phyloP scores from a whole-genome alignment of 306 rosid genomes.

The Citrullus colocynthis region DNA sequence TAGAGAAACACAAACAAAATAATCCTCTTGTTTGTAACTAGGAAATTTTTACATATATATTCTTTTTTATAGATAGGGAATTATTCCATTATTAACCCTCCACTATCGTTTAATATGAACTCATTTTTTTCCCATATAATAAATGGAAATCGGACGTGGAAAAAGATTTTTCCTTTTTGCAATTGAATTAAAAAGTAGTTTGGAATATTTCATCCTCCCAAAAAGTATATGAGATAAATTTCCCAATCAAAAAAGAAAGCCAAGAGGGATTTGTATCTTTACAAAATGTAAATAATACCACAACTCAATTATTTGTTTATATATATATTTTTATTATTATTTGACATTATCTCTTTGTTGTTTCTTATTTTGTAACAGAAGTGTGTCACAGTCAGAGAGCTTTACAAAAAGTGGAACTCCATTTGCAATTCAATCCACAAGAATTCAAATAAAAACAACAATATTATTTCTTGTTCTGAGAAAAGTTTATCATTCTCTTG shows the following conservation, averaged over 20 bases:
- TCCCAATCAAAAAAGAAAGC: not conserved
- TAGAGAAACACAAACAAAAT: not conserved
- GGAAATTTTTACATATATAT: not conserved
- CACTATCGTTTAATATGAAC: not conserved
- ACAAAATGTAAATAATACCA: not conserved
- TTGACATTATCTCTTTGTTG: slow-evolving; percentile 8
- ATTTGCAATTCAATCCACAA: slow-evolving; percentile 50
- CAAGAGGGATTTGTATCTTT: not conserved
- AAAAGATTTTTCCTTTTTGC: not conserved
- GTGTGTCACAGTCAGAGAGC: slow-evolving; percentile 47
- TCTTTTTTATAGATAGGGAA: not conserved
- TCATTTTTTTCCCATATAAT: not conserved
- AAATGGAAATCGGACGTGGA: slow-evolving; percentile 4
- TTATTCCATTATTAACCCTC: not conserved
- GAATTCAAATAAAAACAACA: slow-evolving; percentile 21
- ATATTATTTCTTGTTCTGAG: slow-evolving; percentile 19
- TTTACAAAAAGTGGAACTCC: slow-evolving; percentile 69
- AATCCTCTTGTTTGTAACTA: not conserved
- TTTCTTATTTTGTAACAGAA: slow-evolving; percentile 28
- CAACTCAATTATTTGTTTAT: not conserved
- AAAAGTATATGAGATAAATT: not conserved
- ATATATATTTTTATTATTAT: not conserved
- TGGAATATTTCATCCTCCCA: not conserved
- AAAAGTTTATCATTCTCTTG: slow-evolving; percentile 43
- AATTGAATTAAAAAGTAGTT: not conserved